Conservation (phyloP, 1,284 basidiomycete genomes). For the Hypsizygus ulmarius region DNA sequence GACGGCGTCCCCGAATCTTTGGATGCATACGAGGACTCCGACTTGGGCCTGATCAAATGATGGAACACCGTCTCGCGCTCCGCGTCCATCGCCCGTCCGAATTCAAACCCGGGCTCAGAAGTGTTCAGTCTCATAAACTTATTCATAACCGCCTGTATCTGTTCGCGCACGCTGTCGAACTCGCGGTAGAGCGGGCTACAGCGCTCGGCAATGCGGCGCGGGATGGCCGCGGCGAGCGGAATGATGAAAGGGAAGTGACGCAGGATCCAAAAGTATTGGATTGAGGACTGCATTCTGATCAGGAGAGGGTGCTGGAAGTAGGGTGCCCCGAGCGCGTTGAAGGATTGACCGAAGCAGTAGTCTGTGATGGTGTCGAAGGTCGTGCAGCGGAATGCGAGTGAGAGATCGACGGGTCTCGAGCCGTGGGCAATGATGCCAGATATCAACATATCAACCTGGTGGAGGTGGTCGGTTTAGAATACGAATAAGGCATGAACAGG, state of each 20-base stretch:
- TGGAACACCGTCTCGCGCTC: conserved; percentile 27
- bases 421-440: conserved; percentile 15
- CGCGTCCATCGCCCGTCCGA: too few species aligned
- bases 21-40: conserved; percentile 2
- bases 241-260: conserved; percentile 28
- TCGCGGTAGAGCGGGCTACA: conserved; percentile 2
- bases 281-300: conserved; percentile 19
- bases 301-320: conserved; percentile 28
- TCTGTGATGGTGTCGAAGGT: conserved; percentile 28
- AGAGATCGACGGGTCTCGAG: conserved; percentile 17
- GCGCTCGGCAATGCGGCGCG: conserved; percentile 14
- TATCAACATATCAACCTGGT: conserved; percentile 22
- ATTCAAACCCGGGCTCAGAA: too few species aligned
- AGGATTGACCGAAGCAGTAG: conserved; percentile 27
- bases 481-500: conserved; percentile 17
- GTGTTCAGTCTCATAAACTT: too few species aligned
- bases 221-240: conserved; percentile 14
- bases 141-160: too few species aligned
- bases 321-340: conserved; percentile 18
- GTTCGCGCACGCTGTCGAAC: too few species aligned
- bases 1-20: conserved; percentile 16
- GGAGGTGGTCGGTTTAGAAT: too few species aligned
- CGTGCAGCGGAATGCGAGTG: conserved; percentile 17
- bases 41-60: conserved; percentile 24
- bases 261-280: conserved; percentile 21